Evolutionary conservation across 345 rosid genomes (phyloP).

Genomic region (Eucalyptus polyanthemos): DNA sequence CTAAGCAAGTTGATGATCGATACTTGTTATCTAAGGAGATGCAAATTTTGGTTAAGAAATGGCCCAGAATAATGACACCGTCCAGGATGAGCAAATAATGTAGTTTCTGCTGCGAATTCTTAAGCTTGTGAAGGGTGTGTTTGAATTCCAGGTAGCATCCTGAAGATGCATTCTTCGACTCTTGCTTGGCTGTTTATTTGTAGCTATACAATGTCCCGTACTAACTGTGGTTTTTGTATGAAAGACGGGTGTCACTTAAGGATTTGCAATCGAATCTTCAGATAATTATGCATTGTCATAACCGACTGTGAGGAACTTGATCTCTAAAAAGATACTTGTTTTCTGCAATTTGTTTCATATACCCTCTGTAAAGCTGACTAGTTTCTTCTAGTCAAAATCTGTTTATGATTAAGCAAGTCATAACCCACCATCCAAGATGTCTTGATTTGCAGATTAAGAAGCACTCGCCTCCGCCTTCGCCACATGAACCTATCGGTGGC

Average conservation of each 20-base stretch:
- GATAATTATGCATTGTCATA: neutral
- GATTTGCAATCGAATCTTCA: neutral
- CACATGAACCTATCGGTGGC: neutral
- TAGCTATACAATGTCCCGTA: neutral
- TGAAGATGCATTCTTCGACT: neutral
- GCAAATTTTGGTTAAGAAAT: neutral
- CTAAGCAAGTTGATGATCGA: neutral
- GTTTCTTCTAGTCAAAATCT: neutral
- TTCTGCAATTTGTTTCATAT: neutral
- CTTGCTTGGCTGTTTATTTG: neutral
- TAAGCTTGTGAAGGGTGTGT: neutral
- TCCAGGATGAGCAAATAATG: neutral
- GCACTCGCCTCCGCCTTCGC: neutral
- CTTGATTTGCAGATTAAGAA: neutral
- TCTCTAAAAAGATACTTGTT: neutral
- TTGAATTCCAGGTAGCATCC: neutral
- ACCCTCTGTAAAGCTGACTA: neutral
- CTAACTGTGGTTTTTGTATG: neutral
- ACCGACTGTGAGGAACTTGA: neutral
- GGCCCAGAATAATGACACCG: neutral
- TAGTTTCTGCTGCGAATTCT: neutral
- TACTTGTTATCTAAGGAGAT: neutral
- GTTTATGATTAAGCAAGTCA: neutral
- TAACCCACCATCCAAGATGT: neutral
- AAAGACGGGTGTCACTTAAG: neutral